phyloP scores from a whole-genome alignment of 257 asterid species.

The Salvia miltiorrhiza region DNA sequence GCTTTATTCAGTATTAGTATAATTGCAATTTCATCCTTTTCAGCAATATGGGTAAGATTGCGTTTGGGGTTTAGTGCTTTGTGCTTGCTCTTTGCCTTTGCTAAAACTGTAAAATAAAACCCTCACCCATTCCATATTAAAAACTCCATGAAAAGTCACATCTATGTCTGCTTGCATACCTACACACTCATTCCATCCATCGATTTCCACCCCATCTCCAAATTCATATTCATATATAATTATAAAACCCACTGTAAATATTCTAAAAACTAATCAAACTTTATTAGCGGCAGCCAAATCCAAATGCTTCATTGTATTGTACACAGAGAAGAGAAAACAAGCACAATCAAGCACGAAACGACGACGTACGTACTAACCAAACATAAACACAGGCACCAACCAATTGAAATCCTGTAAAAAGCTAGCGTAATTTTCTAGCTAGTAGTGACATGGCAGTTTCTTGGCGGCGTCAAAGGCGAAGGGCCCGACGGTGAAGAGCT shows the following conservation, averaged over 20 bases:
- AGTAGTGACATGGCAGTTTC: conserved; percentile 43
- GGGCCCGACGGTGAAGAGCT: conserved; percentile 62
- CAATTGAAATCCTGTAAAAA: background rate
- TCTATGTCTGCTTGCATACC: conserved; percentile 26
- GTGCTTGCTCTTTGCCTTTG: no score
- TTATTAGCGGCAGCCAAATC: conserved; percentile 13
- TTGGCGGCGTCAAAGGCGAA: conserved; percentile 60
- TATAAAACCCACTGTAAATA: background rate
- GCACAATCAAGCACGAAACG: background rate
- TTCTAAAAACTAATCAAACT: background rate
- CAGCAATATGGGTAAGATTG: no score
- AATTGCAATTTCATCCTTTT: no score
- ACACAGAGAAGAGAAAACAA: background rate
- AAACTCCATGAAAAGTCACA: no score
- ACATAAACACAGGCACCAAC: background rate
- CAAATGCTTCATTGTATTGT: background rate
- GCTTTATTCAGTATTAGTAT: no score
- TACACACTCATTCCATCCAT: conserved; percentile 10
- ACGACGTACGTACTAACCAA: background rate
- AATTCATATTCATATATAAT: background rate
- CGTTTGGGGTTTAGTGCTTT: no score
- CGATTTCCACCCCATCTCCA: background rate
- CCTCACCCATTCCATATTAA: no score
- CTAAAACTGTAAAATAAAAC: no score
- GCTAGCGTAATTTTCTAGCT: conserved; percentile 9